Percentiles rank a stretch among this genome's conserved stretches.
These are phyloP conservation scores for Novymonas esmeraldas DNA, from an alignment of 208 protist genomes.

Conservation along the genomic window DNA sequence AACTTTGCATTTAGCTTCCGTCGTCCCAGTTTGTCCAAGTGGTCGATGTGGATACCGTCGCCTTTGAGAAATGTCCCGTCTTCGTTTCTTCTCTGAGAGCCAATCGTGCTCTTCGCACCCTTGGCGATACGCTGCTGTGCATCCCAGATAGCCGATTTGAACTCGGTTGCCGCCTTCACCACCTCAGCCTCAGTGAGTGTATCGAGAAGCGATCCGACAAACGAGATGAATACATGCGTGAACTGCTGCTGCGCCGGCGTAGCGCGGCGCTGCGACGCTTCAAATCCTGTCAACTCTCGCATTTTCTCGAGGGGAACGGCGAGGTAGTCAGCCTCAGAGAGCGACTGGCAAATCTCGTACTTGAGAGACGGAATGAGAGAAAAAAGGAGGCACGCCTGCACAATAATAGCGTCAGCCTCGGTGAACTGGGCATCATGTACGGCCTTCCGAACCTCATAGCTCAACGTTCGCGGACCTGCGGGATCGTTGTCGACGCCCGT, in stretches of 20 bases:
- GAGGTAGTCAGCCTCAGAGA: constrained; percentile 49
- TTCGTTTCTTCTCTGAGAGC: constrained; percentile 7
- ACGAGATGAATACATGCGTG: constrained; percentile 43
- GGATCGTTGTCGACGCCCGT: constrained; percentile 66
- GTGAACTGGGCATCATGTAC: constrained; percentile 62
- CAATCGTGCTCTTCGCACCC: constrained; percentile 36
- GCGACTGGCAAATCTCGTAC: constrained; percentile 47
- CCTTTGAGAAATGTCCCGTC: constrained; percentile 26
- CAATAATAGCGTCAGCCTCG: constrained; percentile 43
- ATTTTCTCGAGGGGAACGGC: constrained; percentile 3
- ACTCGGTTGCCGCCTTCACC: constrained; percentile 38
- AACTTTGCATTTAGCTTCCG: constrained; percentile 42
- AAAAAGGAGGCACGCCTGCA: constrained; percentile 58
- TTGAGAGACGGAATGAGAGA: constrained; percentile 62
- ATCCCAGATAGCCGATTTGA: constrained; percentile 67
- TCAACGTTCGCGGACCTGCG: constrained; percentile 40
- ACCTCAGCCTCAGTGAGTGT: constrained; percentile 74
- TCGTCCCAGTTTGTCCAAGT: constrained; percentile 72
- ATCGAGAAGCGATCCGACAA: constrained; percentile 66
- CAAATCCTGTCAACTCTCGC: constrained; percentile 8
- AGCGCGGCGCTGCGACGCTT: constrained; percentile 16
- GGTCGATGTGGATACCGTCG: constrained; percentile 71
- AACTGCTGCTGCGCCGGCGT: constrained; percentile 49
- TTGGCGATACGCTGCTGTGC: constrained; percentile 59
- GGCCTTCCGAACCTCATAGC: constrained; percentile 63